phyloP scores from a whole-genome alignment of 164 flowering plant genomes.

The Malania oleifera region DNA sequence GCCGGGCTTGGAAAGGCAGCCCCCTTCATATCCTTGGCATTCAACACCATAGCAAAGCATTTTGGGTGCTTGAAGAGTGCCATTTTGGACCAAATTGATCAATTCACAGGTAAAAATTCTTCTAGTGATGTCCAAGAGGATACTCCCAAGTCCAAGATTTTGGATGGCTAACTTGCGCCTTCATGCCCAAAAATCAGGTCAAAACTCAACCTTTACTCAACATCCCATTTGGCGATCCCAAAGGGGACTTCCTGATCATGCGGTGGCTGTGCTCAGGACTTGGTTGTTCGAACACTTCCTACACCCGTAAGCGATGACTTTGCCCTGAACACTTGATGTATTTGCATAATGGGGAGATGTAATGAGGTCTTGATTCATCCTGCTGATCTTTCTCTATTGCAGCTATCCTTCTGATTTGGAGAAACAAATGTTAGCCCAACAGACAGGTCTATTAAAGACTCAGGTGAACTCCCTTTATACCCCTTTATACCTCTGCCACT shows the following conservation, averaged over 20 bases:
- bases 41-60: constrained; percentile 22
- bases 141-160: background rate
- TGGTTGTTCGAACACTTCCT: constrained; percentile 36
- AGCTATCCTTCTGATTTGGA: constrained; percentile 31
- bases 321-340: too few relatives aligned
- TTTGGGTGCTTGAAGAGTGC: constrained; percentile 27
- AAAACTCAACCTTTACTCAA: constrained; percentile 5
- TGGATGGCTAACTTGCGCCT: constrained; percentile 6
- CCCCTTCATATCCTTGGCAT: constrained; percentile 21
- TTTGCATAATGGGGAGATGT: too few relatives aligned
- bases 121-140: background rate
- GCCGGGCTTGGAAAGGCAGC: constrained; percentile 30
- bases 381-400: background rate
- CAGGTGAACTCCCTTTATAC: constrained; percentile 25
- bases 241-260: constrained; percentile 30
- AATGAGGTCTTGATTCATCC: too few relatives aligned
- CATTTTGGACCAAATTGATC: constrained; percentile 20
- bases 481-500: too few relatives aligned
- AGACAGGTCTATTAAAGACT: constrained; percentile 26
- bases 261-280: constrained; percentile 24
- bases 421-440: constrained; percentile 24
- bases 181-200: constrained; percentile 1
- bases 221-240: constrained; percentile 25
- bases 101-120: constrained; percentile 9
- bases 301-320: constrained; percentile 27